Conservation (phyloP, 768 basidiomycete genomes). For the Fomitopsis pulvina region DNA sequence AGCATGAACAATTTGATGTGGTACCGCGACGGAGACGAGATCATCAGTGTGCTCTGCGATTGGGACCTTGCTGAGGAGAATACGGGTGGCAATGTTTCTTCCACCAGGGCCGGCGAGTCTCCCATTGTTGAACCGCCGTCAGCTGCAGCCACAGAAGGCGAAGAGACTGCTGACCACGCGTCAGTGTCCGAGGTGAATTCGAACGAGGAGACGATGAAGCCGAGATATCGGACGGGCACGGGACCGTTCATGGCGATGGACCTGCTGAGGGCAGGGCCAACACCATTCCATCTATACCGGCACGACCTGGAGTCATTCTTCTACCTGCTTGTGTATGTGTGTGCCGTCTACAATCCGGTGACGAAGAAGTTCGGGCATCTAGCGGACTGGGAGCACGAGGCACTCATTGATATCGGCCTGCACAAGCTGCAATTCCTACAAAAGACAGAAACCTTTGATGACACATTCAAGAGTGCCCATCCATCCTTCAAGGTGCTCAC, state of each 20-base stretch:
- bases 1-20: conserved; percentile 6
- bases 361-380: not conserved
- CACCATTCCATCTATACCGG: conserved; percentile 3
- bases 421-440: not conserved
- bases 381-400: not conserved
- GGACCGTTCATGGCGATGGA: conserved; percentile 6
- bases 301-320: conserved; percentile 8
- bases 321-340: conserved; percentile 2
- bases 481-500: too few relatives aligned
- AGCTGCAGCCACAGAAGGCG: not conserved
- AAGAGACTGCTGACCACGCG: not conserved
- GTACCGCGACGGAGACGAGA: not conserved
- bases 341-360: not conserved
- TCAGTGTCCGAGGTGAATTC: too few relatives aligned
- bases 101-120: too few relatives aligned
- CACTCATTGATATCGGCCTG: not conserved
- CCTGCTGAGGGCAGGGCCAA: not conserved
- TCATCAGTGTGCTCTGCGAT: not conserved
- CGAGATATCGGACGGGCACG: too few relatives aligned
- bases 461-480: too few relatives aligned
- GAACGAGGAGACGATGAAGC: too few relatives aligned
- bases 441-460: too few relatives aligned
- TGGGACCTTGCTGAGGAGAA: conserved; percentile 4
- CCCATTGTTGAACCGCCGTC: too few relatives aligned
- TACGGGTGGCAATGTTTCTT: too few relatives aligned